Conservation (phyloP, 2,329 filamentous ascomycete genomes). For the Tolypocladium ophioglossoides region DNA sequence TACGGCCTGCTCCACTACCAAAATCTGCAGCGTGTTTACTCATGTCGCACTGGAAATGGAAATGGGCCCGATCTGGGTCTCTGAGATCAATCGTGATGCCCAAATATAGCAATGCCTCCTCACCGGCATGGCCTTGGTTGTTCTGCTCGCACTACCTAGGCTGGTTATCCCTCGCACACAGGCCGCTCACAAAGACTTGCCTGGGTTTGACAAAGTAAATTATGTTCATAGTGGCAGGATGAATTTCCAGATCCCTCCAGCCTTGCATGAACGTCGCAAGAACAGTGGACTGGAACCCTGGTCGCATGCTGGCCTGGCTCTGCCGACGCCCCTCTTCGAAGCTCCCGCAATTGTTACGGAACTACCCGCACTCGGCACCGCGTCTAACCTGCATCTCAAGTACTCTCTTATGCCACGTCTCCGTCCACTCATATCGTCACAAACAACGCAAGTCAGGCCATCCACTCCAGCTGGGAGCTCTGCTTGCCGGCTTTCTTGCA, state of each 20-base stretch:
- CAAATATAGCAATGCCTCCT: background rate
- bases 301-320: background rate
- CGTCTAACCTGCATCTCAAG: background rate
- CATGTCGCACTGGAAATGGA: background rate
- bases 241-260: background rate
- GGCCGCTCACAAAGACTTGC: too few relatives aligned
- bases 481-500: background rate
- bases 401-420: background rate
- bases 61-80: background rate
- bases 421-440: background rate
- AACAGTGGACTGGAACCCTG: background rate
- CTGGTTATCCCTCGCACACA: too few relatives aligned
- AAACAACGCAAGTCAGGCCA: conserved; percentile 4
- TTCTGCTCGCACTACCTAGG: too few relatives aligned
- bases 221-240: too few relatives aligned
- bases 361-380: background rate
- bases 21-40: too few relatives aligned
- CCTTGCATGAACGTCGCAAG: background rate
- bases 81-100: background rate
- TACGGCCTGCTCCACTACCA: background rate
- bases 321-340: background rate
- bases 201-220: background rate
- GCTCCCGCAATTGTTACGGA: background rate
- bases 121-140: too few relatives aligned
- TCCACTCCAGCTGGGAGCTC: background rate